phyloP scores from a whole-genome alignment of 1,284 basidiomycete species.

The Melampsora larici-populina region DNA sequence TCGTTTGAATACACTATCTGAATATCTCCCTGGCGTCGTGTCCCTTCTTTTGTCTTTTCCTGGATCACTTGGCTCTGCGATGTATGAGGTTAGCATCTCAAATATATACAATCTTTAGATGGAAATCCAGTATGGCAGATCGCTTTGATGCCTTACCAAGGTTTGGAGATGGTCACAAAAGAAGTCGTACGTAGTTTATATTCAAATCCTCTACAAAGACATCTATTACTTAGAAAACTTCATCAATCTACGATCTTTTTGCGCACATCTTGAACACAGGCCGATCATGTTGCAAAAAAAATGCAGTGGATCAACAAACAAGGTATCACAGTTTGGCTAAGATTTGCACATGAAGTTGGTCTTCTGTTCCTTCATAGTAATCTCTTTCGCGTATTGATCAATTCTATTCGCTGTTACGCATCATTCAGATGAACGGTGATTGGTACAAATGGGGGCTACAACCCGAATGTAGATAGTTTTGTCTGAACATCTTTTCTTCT shows the following conservation, averaged over 20 bases:
- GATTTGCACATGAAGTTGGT: conserved; percentile 41
- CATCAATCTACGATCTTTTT: neutral
- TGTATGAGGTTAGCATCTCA: conserved; percentile 4
- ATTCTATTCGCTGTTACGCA: neutral
- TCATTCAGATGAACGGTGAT: conserved; percentile 37
- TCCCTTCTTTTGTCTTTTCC: too few relatives aligned
- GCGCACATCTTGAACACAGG: neutral
- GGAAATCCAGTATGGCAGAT: conserved; percentile 42
- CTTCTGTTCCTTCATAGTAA: neutral
- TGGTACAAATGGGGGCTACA: conserved; percentile 40
- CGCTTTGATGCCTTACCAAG: conserved; percentile 6
- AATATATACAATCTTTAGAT: neutral
- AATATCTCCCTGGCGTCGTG: neutral
- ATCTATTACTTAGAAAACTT: neutral
- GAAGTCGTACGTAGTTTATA: conserved; percentile 13
- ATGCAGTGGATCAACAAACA: conserved; percentile 29
- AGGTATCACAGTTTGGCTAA: conserved; percentile 36
- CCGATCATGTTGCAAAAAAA: conserved; percentile 26
- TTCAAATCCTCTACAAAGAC: neutral
- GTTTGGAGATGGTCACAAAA: conserved; percentile 25
- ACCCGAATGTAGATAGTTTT: conserved; percentile 16
- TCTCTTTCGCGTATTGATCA: neutral
- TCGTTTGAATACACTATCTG: neutral
- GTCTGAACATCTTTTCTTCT: neutral
- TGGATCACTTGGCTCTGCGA: neutral